Evolutionary conservation across 2,329 filamentous ascomycete species (phyloP), one percentile per base, ranked within the genome.

Genomic region (Xylaria sp.): DNA sequence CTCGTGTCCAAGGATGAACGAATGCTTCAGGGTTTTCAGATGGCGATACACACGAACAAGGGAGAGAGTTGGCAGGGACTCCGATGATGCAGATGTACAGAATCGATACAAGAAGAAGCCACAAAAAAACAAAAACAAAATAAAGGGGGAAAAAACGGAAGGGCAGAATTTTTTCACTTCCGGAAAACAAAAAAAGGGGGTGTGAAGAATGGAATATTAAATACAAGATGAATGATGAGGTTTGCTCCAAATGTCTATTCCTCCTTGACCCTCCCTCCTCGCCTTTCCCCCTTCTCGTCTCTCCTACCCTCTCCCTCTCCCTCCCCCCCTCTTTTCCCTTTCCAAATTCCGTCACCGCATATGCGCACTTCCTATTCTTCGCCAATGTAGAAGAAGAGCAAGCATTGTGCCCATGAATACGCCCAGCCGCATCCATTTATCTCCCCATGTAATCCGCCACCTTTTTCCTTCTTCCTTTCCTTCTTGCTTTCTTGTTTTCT

Each of bases 171-270:
- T 51, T 44, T 57, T 51, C 53, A 33, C 51, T 58, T 22, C 59
- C 63, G 55, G 58, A 59, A 10, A 3, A 31, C n/a, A 31, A 49
- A 68, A 62, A 57, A 67, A 44, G 17, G n/a, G 42, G 64, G 59
- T 67, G 45, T 63, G 54, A 65, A 70, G 71, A 71, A 70, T 53
- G 62, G 65, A 36, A 64, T 58, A 53, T 57, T 68, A 66, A 58
- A 66, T 68, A 68, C 66, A 68, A 61, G 53, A 50, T 65, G 42
- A 62, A 68, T 58, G 53, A 50, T 65, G 42, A 62, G 20, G 29
- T 51, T 6, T 59, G 27, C 45, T 27, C 49, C n/a, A n/a, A n/a
- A 38, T 45, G 6, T 36, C 27, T 29, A 4, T 42, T 55, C 55
- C 39, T 53, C n/a, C 61, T 54, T 44, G 42, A 49, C 54, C 33